These are phyloP conservation scores for Tetradesmus lagerheimii DNA, from an alignment of 139 green algal species.

Conservation along the genomic window DNA sequence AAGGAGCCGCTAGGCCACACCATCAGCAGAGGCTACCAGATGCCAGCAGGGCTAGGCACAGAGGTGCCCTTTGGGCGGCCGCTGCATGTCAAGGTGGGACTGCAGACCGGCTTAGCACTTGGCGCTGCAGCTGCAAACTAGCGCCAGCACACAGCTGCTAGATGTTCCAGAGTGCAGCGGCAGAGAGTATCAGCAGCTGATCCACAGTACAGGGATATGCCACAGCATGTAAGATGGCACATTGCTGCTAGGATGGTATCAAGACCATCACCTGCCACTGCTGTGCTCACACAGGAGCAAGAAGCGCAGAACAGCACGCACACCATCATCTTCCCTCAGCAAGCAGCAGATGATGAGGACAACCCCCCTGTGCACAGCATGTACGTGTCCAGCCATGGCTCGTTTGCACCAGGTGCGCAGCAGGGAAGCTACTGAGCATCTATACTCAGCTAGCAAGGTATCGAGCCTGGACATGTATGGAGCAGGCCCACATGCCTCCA, in stretches of 20 bases:
- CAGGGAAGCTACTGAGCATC: too few species aligned
- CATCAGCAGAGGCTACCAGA: slow-evolving; percentile 68
- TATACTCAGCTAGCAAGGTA: too few species aligned
- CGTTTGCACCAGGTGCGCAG: slow-evolving; percentile 62
- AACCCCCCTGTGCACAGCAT: slow-evolving; percentile 36
- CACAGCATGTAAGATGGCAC: too few species aligned
- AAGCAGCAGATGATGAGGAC: slow-evolving; percentile 40
- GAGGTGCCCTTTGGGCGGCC: slow-evolving; percentile 64
- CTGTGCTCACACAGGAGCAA: slow-evolving; percentile 46
- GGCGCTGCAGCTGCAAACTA: neutral
- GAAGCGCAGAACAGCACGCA: slow-evolving; percentile 54
- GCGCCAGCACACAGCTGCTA: neutral
- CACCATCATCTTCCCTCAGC: slow-evolving; percentile 62
- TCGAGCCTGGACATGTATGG: too few species aligned
- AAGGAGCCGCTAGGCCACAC: slow-evolving; percentile 73
- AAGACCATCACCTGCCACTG: too few species aligned
- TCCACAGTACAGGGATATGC: too few species aligned
- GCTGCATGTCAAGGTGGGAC: slow-evolving; percentile 65
- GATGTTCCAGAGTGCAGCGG: too few species aligned
- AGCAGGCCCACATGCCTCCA: too few species aligned
- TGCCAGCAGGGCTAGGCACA: slow-evolving; percentile 70
- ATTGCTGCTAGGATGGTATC: too few species aligned
- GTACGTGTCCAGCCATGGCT: slow-evolving; percentile 73
- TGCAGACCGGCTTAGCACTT: neutral
- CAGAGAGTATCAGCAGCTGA: too few species aligned